Percentiles rank a stretch among this genome's conserved stretches.
Evolutionary conservation across 768 basidiomycete species (phyloP).

Genomic region (Brasilioporus rufonigricans): DNA sequence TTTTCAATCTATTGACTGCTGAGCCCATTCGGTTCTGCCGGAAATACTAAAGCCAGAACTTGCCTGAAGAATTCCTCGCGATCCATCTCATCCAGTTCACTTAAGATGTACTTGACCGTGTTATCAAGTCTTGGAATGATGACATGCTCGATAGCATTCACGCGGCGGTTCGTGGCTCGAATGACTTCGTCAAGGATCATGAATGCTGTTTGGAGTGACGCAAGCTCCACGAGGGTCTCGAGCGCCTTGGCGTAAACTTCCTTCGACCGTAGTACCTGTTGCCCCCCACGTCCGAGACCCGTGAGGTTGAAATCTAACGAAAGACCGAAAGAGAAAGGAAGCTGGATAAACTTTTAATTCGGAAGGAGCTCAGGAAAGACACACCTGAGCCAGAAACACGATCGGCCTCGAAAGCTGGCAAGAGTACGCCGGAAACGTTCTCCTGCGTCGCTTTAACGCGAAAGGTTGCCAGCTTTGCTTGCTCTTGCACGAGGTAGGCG

Average conservation of each 20-base stretch:
- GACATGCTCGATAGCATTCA: constrained; percentile 98
- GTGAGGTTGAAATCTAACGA: constrained; percentile 92
- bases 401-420: constrained; percentile 94
- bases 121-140: constrained; percentile 95
- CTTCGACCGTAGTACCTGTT: constrained; percentile 91
- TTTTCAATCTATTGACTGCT: constrained; percentile 68
- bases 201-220: constrained; percentile 96
- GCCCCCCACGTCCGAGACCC: constrained; percentile 94
- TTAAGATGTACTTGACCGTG: constrained; percentile 96
- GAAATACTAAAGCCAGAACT: constrained; percentile 13
- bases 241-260: constrained; percentile 98
- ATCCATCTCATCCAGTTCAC: constrained; percentile 99
- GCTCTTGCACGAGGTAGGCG: constrained; percentile 96
- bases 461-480: constrained; percentile 88
- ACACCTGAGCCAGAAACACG: constrained; percentile 80
- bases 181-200: constrained; percentile 99
- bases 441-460: constrained; percentile 94
- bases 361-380: constrained; percentile 1
- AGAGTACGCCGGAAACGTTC: constrained; percentile 95
- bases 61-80: constrained; percentile 92
- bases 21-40: background rate
- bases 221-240: constrained; percentile 95
- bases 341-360: background rate
- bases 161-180: constrained; percentile 96
- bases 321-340: background rate